A percentile compares a stretch with the other conserved stretches of the same genome.
Conservation (phyloP, 2,329 filamentous ascomycete species). For the Fusarium dlaminii region DNA sequence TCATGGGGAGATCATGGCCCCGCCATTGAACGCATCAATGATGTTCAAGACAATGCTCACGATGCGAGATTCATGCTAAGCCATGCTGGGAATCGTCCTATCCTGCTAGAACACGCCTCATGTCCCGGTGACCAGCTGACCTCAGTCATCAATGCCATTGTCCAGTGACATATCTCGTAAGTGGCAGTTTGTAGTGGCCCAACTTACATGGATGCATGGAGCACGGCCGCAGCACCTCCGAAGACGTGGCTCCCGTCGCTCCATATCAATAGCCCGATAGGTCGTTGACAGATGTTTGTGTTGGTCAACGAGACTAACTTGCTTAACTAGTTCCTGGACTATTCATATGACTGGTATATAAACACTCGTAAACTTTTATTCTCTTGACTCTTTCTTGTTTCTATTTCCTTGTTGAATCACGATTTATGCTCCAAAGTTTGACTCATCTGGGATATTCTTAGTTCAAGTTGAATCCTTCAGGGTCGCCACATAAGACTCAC, state of each 20-base stretch:
- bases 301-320: slow-evolving; percentile 1
- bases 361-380: neutral
- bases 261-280: slow-evolving; percentile 18
- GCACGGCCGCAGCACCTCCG: slow-evolving; percentile 15
- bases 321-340: neutral
- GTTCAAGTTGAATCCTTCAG: neutral
- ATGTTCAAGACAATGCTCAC: slow-evolving; percentile 12
- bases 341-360: slow-evolving; percentile 26
- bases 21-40: slow-evolving; percentile 8
- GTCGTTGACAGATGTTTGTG: neutral
- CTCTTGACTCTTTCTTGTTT: neutral
- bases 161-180: slow-evolving; percentile 19
- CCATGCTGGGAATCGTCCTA: slow-evolving; percentile 23
- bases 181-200: slow-evolving; percentile 29
- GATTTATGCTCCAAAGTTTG: neutral
- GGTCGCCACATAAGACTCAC: slow-evolving; percentile 19
- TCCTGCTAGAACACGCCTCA: slow-evolving; percentile 18
- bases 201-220: slow-evolving; percentile 26
- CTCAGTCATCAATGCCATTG: slow-evolving; percentile 11
- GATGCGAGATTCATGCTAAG: slow-evolving; percentile 19
- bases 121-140: slow-evolving; percentile 36
- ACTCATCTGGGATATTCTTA: slow-evolving; percentile 20
- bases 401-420: neutral
- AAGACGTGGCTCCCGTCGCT: slow-evolving; percentile 24
- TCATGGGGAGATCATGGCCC: slow-evolving; percentile 20